Evolutionary conservation across 1,284 basidiomycete species (phyloP).

Genomic region (Xerocomus nothofagi): DNA sequence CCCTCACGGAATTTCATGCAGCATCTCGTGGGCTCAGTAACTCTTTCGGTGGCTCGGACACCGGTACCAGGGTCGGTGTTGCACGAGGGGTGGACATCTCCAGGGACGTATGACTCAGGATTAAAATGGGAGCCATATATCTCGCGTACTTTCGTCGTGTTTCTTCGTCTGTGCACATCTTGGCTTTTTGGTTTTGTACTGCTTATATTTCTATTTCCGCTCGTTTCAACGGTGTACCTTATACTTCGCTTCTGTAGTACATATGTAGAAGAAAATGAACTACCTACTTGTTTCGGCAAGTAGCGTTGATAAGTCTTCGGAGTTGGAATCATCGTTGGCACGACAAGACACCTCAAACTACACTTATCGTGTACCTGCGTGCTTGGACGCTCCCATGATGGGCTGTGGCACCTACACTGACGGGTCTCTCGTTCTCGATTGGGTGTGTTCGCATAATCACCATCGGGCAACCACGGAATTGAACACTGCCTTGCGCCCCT

Average conservation of each 20-base stretch:
- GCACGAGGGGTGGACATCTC: background rate
- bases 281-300: background rate
- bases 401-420: background rate
- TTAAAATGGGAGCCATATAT: background rate
- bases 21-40: background rate
- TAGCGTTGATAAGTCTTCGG: no score
- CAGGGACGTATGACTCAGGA: background rate
- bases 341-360: no score
- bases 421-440: background rate
- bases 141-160: background rate
- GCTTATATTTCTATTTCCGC: no score
- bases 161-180: no score
- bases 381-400: no score
- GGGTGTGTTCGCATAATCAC: background rate
- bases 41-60: background rate
- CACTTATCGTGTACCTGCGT: no score
- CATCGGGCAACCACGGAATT: slow-evolving; percentile 20
- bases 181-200: no score
- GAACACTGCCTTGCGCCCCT: slow-evolving; percentile 2
- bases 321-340: no score
- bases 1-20: slow-evolving; percentile 19
- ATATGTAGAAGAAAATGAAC: no score
- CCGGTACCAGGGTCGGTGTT: background rate
- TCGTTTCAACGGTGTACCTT: background rate
- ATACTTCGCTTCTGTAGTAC: background rate